Evolutionary conservation across 139 green algal species (phyloP).

Genomic region (Coelastrella sp.): DNA sequence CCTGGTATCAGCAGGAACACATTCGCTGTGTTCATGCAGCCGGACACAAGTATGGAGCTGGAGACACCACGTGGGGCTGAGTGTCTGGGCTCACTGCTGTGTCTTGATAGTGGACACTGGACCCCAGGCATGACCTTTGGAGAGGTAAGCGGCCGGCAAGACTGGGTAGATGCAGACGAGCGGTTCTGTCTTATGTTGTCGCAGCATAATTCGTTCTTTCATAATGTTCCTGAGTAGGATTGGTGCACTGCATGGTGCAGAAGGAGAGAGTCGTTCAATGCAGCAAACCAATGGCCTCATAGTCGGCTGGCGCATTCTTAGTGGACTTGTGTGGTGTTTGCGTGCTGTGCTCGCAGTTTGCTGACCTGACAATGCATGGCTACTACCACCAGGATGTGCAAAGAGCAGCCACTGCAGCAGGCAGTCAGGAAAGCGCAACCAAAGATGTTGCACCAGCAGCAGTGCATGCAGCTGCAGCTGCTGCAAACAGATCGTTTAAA

Average conservation of each 20-base stretch:
- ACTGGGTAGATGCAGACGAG: no score
- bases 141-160: neutral
- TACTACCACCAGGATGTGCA: slow-evolving; percentile 63
- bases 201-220: no score
- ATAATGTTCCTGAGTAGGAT: no score
- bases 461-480: slow-evolving; percentile 14
- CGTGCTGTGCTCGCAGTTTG: slow-evolving; percentile 78
- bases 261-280: no score
- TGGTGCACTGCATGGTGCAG: no score
- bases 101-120: slow-evolving; percentile 34
- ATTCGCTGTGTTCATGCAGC: slow-evolving; percentile 87
- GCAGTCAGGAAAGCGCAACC: neutral
- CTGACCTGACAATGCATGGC: slow-evolving; percentile 59
- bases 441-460: slow-evolving; percentile 41
- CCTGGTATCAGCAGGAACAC: slow-evolving; percentile 68
- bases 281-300: neutral
- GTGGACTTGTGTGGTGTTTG: slow-evolving; percentile 25
- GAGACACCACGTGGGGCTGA: neutral
- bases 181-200: no score
- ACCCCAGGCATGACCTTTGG: slow-evolving; percentile 25
- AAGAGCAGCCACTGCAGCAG: neutral
- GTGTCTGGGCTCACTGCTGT: neutral
- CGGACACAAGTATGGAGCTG: neutral
- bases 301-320: neutral
- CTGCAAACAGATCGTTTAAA: neutral